Conservation (phyloP, 805 yeast species). For the Cephaloascus albidus region DNA sequence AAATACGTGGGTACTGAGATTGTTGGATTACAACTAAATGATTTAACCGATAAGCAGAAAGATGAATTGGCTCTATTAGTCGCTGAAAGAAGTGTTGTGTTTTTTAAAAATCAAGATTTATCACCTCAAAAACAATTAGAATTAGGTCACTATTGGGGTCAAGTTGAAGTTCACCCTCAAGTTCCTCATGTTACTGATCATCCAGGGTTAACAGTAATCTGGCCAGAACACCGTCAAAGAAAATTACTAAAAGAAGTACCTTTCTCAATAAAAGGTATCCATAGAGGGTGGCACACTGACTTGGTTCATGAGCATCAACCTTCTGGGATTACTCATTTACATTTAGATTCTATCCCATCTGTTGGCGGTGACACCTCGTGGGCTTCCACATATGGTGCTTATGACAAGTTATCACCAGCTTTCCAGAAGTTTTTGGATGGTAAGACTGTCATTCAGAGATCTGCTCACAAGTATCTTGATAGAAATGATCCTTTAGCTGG, state of each 20-base stretch:
- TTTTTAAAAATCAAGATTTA: conserved; percentile 38
- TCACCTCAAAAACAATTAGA: conserved; percentile 31
- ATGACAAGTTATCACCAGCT: conserved; percentile 44
- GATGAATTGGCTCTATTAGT: conserved; percentile 38
- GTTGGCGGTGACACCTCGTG: conserved; percentile 50
- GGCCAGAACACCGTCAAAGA: no score
- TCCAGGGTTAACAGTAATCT: conserved; percentile 22
- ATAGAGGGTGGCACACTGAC: background rate
- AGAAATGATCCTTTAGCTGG: conserved; percentile 23
- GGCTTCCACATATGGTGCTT: conserved; percentile 49
- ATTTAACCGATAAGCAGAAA: conserved; percentile 29
- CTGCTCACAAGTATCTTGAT: conserved; percentile 29
- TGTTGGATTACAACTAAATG: conserved; percentile 33
- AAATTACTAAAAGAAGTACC: no score
- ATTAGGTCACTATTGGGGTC: conserved; percentile 37
- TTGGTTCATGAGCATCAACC: conserved; percentile 45
- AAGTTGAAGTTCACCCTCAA: conserved; percentile 30
- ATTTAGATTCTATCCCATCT: conserved; percentile 27
- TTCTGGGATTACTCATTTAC: conserved; percentile 42
- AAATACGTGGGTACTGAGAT: conserved; percentile 41
- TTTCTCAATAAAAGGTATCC: no score
- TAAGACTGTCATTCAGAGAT: conserved; percentile 33
- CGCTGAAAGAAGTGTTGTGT: conserved; percentile 42
- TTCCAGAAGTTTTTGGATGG: conserved; percentile 43
- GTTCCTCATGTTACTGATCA: conserved; percentile 19